These are phyloP conservation scores for Diatrype stigma DNA, from an alignment of 2,329 filamentous ascomycete genomes.

Conservation along the genomic window DNA sequence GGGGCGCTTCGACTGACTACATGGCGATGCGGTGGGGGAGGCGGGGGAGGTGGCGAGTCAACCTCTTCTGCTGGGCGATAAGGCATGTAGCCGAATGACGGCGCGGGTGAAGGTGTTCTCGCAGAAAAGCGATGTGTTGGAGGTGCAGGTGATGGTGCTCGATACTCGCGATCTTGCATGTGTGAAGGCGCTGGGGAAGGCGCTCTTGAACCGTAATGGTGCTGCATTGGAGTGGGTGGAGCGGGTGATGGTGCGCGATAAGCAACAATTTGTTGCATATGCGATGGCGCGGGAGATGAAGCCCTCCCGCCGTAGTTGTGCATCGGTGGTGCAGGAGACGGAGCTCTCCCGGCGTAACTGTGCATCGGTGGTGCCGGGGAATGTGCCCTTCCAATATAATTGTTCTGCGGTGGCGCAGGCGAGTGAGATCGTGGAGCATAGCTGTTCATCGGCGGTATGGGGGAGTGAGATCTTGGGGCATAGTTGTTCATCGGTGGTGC, in stretches of 20 bases:
- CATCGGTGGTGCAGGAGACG: constrained; percentile 20
- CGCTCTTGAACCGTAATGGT: constrained; percentile 14
- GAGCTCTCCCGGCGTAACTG: constrained; percentile 15
- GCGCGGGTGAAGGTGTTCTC: constrained; percentile 34
- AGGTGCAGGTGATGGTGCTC: constrained; percentile 37
- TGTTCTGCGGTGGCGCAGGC: constrained; percentile 30
- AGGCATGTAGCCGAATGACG: constrained; percentile 34
- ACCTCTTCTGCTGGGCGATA: constrained; percentile 29
- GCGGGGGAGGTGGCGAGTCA: constrained; percentile 70
- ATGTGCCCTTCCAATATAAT: constrained; percentile 28
- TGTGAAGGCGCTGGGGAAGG: constrained; percentile 25
- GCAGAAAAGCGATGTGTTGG: constrained; percentile 22
- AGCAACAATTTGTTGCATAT: constrained; percentile 16
- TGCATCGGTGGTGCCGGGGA: constrained; percentile 30
- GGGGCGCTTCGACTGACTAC: constrained; percentile 27
- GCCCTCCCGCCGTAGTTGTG: constrained; percentile 16
- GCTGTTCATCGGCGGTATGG: constrained; percentile 22
- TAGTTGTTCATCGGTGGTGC: constrained; percentile 27
- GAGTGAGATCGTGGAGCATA: constrained; percentile 28
- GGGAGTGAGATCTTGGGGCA: constrained; percentile 23
- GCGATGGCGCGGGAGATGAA: constrained; percentile 28
- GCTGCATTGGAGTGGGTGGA: constrained; percentile 23
- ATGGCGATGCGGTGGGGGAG: constrained; percentile 80
- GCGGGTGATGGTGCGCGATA: constrained; percentile 30
- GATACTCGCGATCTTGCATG: constrained; percentile 22